phyloP scores from a whole-genome alignment of 305 asterid genomes.

The Rubia tinctorum region DNA sequence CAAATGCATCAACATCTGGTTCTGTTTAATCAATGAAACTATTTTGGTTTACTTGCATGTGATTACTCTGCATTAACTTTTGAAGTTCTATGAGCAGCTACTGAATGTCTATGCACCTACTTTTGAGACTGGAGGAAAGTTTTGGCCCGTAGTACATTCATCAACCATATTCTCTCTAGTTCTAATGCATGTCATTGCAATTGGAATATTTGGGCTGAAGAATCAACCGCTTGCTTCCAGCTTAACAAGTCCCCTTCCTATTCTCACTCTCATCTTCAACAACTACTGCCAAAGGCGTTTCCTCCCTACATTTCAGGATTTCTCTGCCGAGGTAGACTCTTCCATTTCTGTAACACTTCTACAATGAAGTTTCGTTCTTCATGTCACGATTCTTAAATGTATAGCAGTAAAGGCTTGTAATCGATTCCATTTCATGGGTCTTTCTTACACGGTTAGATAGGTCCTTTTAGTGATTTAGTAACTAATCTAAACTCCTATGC shows the following conservation, averaged over 20 bases:
- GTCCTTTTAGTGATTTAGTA: no score
- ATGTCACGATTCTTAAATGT: background rate
- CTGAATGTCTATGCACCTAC: conserved; percentile 70
- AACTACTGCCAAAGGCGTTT: conserved; percentile 83
- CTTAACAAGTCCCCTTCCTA: conserved; percentile 79
- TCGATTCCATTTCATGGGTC: background rate
- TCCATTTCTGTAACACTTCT: background rate
- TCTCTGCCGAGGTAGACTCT: conserved; percentile 74
- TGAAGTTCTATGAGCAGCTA: conserved; percentile 43
- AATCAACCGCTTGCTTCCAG: conserved; percentile 77
- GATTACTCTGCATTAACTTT: conserved; percentile 2
- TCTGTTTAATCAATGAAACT: background rate
- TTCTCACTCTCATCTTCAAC: conserved; percentile 83
- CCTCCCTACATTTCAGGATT: conserved; percentile 72
- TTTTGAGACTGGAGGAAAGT: conserved; percentile 87
- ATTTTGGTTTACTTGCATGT: background rate
- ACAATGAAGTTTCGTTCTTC: background rate
- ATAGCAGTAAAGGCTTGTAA: no score
- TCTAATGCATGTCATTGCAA: conserved; percentile 86
- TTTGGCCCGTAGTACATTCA: conserved; percentile 96
- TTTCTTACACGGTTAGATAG: no score
- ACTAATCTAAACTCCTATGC: conserved; percentile 3
- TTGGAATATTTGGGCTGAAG: conserved; percentile 94
- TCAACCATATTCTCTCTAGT: conserved; percentile 74
- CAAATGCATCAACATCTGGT: background rate